A percentile compares a stretch with the other conserved stretches of the same genome.
Evolutionary conservation across 257 asterid species (phyloP).

Genomic region (Nicotiana attenuata): DNA sequence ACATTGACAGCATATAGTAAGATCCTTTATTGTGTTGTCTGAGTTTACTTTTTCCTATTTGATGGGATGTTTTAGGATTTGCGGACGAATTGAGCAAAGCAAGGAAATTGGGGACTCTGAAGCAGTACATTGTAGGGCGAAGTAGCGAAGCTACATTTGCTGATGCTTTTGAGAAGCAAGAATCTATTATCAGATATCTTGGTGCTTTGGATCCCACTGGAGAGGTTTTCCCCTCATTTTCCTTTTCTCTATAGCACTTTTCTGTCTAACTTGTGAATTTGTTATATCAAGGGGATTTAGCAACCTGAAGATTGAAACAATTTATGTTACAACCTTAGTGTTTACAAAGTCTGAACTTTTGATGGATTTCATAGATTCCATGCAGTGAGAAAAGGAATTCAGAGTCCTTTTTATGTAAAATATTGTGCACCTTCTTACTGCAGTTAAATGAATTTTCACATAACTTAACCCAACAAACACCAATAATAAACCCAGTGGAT

Average conservation of each 20-base stretch:
- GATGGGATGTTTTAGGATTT: conserved; percentile 34
- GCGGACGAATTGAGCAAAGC: conserved; percentile 83
- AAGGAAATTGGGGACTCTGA: conserved; percentile 58
- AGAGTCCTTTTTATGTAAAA: background rate
- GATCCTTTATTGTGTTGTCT: too few relatives aligned
- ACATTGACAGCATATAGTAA: too few relatives aligned
- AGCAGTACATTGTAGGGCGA: conserved; percentile 69
- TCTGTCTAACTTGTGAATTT: background rate
- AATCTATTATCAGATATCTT: conserved; percentile 67
- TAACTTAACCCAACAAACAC: background rate
- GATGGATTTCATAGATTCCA: background rate
- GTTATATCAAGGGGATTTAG: background rate
- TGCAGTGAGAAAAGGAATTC: background rate
- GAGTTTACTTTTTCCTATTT: too few relatives aligned
- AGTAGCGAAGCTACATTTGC: conserved; percentile 67
- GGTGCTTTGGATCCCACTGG: conserved; percentile 77
- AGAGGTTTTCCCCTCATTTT: conserved; percentile 39
- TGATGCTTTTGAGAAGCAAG: conserved; percentile 73
- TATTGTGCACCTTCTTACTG: background rate
- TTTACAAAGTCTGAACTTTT: background rate
- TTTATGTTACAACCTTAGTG: too few relatives aligned
- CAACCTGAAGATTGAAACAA: background rate
- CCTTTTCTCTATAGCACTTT: background rate
- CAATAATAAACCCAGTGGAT: too few relatives aligned
- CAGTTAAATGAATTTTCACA: conserved; percentile 1